Conservation (phyloP, 495 filamentous ascomycete species). For the Polyplosphaeria fusca region DNA sequence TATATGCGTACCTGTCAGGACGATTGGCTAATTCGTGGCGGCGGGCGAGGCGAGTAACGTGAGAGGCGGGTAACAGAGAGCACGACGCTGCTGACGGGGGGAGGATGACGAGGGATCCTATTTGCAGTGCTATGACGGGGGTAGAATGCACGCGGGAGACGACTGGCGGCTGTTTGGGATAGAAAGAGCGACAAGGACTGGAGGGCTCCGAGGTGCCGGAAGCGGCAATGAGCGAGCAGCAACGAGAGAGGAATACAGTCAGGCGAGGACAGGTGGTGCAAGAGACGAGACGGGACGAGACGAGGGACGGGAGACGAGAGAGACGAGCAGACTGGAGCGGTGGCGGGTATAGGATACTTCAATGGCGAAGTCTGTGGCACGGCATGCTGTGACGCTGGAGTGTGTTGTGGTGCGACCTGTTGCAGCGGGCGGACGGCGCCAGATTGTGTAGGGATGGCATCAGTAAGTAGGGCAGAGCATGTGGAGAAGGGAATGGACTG, state of each 20-base stretch:
- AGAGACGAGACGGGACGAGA: constrained; percentile 17
- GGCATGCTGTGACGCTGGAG: constrained; percentile 28
- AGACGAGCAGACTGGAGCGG: too few species aligned
- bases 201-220: constrained; percentile 10
- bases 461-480: constrained; percentile 17
- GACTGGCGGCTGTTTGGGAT: constrained; percentile 10
- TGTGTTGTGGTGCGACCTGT: constrained; percentile 4
- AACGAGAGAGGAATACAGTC: constrained; percentile 9
- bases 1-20: constrained; percentile 33
- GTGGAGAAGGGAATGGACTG: constrained; percentile 27
- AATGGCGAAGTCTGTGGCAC: constrained; percentile 18
- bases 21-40: constrained; percentile 20
- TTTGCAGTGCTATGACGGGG: constrained; percentile 16
- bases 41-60: constrained; percentile 28
- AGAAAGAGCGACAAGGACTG: constrained; percentile 13
- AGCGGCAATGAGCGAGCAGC: constrained; percentile 3
- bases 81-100: constrained; percentile 25
- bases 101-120: neutral
- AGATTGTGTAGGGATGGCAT: constrained; percentile 27
- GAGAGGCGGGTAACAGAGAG: constrained; percentile 16
- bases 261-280: constrained; percentile 19
- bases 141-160: neutral
- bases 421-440: constrained; percentile 13
- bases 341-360: constrained; percentile 6
- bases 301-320: too few species aligned